Conservation (phyloP, 805 yeast genomes). For the Brettanomyces anomalus region DNA sequence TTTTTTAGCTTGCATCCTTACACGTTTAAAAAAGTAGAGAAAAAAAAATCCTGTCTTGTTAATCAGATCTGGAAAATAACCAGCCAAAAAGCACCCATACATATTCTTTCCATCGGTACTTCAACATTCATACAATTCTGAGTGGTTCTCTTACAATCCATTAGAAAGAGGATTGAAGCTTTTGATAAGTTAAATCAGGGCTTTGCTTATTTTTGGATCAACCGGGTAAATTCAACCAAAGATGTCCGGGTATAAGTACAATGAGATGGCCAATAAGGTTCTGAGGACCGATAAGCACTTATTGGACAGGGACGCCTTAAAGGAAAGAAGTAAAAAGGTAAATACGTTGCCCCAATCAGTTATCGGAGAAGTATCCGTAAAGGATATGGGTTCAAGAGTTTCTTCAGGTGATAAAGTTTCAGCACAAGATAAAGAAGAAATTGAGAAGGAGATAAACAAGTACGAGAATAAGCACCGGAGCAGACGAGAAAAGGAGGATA, state of each 20-base stretch:
- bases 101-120: too few relatives aligned
- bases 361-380: slow-evolving; percentile 54
- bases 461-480: slow-evolving; percentile 5
- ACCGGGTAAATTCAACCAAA: too few relatives aligned
- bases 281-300: slow-evolving; percentile 48
- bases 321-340: slow-evolving; percentile 28
- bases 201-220: too few relatives aligned
- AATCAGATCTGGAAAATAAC: too few relatives aligned
- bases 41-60: too few relatives aligned
- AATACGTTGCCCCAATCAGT: slow-evolving; percentile 66
- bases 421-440: slow-evolving; percentile 12
- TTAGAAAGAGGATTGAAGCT: too few relatives aligned
- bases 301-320: slow-evolving; percentile 31
- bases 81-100: too few relatives aligned
- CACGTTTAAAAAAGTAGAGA: too few relatives aligned
- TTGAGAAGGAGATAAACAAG: slow-evolving; percentile 6
- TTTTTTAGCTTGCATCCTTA: too few relatives aligned
- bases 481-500: slow-evolving; percentile 7
- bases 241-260: slow-evolving; percentile 39
- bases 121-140: too few relatives aligned
- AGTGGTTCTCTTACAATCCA: too few relatives aligned
- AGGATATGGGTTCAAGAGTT: slow-evolving; percentile 51
- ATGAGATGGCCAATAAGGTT: slow-evolving; percentile 74
- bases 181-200: too few relatives aligned
- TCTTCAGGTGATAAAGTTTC: slow-evolving; percentile 10